Base-by-base conservation (phyloP, 2,329 filamentous ascomycete genomes). In the Curvularia lunata region DNA sequence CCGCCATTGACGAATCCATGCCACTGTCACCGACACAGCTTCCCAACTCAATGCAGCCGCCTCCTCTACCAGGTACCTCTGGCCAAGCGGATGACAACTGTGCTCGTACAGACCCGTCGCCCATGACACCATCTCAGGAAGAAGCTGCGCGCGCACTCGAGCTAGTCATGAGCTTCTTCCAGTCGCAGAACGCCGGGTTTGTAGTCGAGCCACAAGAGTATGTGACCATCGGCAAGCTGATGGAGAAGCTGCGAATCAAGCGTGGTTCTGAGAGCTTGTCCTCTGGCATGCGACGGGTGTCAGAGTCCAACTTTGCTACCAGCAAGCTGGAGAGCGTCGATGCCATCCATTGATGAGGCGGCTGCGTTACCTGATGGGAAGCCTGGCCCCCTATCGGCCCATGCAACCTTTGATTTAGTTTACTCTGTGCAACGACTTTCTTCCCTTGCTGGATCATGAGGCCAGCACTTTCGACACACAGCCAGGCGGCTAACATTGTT, bases 91-190 rank as follows among this genome's bases (percentile, higher is more conserved):
- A 67, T 9, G 68, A 72, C 28, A 71, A 66, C 46, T 54, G 54
- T 12, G 62, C 62, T 25, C 58, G 59, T 9, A n/a, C 52, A 10
- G 62, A 65, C 23, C 74, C 32, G 80, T 86, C 37, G 80, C 85
- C 59, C 83, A 84, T 40, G 83, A 86, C 48, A 84, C 88, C 84
- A 78, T 90, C 89, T 1, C 90, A 92, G 65, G 92, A 97, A 67
- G 92, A 98, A 75, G 93, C 93, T 4, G 85, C 91, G 38, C 85
- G 87, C 50, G 94, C 93, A 1, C 84, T 96, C 4, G 89, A 94
- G 68, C 88, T 93, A 2, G 86, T 97, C 19, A 85, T 96, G 74
- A 88, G 80, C 59, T 97, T 94, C 72, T 90, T 97, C 74, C 85
- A 91, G 67, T 87, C 88, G 59, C 85, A 90, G 65, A 86, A 88